A percentile compares a stretch with the other conserved stretches of the same genome.
Evolutionary conservation across 768 basidiomycete species (phyloP).

Genomic region (Fomitopsis serialis): DNA sequence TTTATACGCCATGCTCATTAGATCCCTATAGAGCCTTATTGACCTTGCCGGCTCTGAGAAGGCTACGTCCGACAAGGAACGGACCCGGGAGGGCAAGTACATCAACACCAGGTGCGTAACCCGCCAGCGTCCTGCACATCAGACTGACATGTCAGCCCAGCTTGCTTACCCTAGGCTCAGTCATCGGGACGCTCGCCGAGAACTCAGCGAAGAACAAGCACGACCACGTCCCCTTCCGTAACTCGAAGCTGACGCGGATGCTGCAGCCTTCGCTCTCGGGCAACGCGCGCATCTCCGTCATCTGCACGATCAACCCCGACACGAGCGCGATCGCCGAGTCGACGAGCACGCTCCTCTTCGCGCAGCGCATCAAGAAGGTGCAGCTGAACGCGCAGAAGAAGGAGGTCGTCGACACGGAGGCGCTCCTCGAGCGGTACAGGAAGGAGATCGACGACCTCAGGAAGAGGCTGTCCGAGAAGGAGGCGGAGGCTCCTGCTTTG

Average conservation of each 20-base stretch:
- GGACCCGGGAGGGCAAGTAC: slow-evolving; percentile 94
- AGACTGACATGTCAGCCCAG: slow-evolving; percentile 30
- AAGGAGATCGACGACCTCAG: slow-evolving; percentile 92
- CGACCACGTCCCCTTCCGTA: slow-evolving; percentile 92
- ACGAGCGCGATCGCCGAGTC: slow-evolving; percentile 73
- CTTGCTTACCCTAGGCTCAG: slow-evolving; percentile 86
- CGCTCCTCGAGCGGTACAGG: slow-evolving; percentile 88
- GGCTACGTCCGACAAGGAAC: slow-evolving; percentile 91
- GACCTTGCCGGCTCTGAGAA: slow-evolving; percentile 97
- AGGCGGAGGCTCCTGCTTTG: slow-evolving; percentile 51
- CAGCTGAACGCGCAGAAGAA: slow-evolving; percentile 89
- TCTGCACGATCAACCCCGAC: slow-evolving; percentile 94
- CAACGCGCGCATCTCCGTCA: slow-evolving; percentile 92
- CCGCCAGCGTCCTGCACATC: not conserved
- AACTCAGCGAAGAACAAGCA: slow-evolving; percentile 73
- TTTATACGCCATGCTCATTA: not conserved
- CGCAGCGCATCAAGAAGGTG: slow-evolving; percentile 86
- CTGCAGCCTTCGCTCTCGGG: slow-evolving; percentile 94
- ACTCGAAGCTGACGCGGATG: slow-evolving; percentile 91
- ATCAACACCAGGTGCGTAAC: slow-evolving; percentile 77
- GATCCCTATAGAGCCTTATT: slow-evolving; percentile 66
- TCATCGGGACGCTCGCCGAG: slow-evolving; percentile 89
- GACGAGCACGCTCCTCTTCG: slow-evolving; percentile 86
- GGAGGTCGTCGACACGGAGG: slow-evolving; percentile 90
- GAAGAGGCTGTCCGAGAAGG: slow-evolving; percentile 61